Evolutionary conservation across 2,329 filamentous ascomycete genomes (phyloP).

Genomic region (Lecanicillium sp.): DNA sequence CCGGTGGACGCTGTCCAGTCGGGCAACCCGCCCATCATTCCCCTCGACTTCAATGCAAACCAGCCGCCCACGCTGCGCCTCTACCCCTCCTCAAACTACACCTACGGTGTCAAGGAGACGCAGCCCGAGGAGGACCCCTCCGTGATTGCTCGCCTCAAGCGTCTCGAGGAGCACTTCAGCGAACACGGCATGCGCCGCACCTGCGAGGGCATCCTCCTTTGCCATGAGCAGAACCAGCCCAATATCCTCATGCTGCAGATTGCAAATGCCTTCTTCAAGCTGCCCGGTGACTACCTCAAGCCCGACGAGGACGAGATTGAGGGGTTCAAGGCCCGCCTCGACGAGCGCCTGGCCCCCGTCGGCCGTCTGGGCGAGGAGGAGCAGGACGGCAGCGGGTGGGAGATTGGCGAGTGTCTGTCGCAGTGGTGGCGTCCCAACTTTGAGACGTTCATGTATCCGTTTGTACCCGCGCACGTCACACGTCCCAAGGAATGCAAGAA

Average conservation of each 20-base stretch:
- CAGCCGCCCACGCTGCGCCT: constrained; percentile 87
- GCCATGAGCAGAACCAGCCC: constrained; percentile 98
- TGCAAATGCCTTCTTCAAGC: constrained; percentile 98
- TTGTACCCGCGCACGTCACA: constrained; percentile 91
- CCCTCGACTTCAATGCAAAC: constrained; percentile 78
- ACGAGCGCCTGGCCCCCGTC: constrained; percentile 90
- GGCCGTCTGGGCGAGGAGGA: constrained; percentile 79
- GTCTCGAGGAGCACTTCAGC: constrained; percentile 91
- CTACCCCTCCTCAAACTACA: constrained; percentile 96
- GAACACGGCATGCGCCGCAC: constrained; percentile 94
- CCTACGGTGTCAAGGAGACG: constrained; percentile 96
- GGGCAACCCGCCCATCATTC: constrained; percentile 69
- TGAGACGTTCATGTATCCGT: constrained; percentile 99
- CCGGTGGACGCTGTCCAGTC: constrained; percentile 71
- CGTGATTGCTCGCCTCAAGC: constrained; percentile 83
- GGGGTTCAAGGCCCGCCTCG: constrained; percentile 89
- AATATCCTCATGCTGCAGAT: constrained; percentile 99
- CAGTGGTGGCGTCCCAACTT: constrained; percentile 99
- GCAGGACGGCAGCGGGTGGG: constrained; percentile 74
- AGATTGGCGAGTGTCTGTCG: constrained; percentile 87
- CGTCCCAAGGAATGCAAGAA: constrained; percentile 99
- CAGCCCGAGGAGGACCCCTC: constrained; percentile 97
- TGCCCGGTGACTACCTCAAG: constrained; percentile 90
- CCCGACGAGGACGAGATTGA: constrained; percentile 85
- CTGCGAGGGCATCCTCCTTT: constrained; percentile 93